Base-by-base conservation (phyloP, 164 flowering plant species). In the grape (Vitis vinifera) region DNA sequence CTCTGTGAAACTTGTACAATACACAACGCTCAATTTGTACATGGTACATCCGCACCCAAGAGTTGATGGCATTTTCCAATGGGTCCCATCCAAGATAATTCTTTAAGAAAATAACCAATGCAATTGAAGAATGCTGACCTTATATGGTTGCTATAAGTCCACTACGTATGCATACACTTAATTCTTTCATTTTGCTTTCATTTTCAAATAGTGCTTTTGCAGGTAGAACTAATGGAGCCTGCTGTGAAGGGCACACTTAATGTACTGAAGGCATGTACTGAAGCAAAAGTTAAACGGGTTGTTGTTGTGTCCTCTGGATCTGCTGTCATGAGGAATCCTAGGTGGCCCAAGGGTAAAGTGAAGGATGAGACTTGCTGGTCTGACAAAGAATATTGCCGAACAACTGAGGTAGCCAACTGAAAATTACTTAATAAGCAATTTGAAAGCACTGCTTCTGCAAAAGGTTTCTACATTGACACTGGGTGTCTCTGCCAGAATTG, bases 301-400 rank as follows among this genome's bases (percentile, higher is more conserved):
- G 82, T 87, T 5, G 16, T 68, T 72, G 88, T 84, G 30, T 89
- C 91, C 48, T 89, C 91, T 29, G 59, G 2, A 9, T 80, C 79
- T 47, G 88, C 91, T 47, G 68, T 87, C 53, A 16, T 3, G 10
- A 44, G 86, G 85, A 79, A 78, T 51, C 93, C 90, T 4, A 75
- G 72, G n/a, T 79, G 84, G 84, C 85, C 86, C 27, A 78, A 78
- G 57, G 84, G 59, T 72, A 74, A 81, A 66, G 79, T 75, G 14
- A 76, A 70, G 76, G 93, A 87, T 56, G 91, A 89, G 63, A 71
- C 68, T 51, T 87, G 84, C 63, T 89, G 93, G 90, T 84, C 88
- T 23, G 90, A 85, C 66, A 72, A 59, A 63, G 87, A 87, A 55
- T 81, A 77, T 63, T 85, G 89, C 80, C 80, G 59, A 50, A 64